Evolutionary conservation across 2,329 filamentous ascomycete genomes (phyloP), one percentile per base, ranked within the genome.

Genomic region (Xylaria sp.): DNA sequence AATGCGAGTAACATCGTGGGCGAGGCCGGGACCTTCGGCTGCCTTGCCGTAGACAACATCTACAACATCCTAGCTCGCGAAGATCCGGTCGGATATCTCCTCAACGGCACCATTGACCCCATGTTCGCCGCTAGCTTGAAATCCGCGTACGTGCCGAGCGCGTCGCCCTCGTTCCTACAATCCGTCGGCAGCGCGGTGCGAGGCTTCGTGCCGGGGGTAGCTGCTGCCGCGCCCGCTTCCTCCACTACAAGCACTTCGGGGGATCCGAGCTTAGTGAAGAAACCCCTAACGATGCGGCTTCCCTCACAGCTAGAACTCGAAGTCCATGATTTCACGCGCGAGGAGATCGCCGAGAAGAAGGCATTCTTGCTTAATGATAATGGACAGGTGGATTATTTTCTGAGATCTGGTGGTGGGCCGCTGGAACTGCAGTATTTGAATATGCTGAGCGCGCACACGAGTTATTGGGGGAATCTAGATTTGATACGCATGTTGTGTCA

Each of bases 341-440:
- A 98, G 76, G 94, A 97, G 71, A 86, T 96, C 56, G 94, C 94
- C 0, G 95, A 98, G 79, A 92, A 90, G 74, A 89, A 94, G 70
- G 93, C 94, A 67, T 89, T 88, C 64, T 76, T 97, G 7, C 85
- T 99, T 3, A 99, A 99, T 70, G 95, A 99, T 71, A 98, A 98
- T 68, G 94, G 94, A 0, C 95, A 99, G 77, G 89, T 99, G 42
- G 95, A 99, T 75, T 99, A 88, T 77, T 96, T 90, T 71, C 80
- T 99, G 51, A 88, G 88, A 51, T 93, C 92, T 7, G 91, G 92
- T 0, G 90, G 92, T 1, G 95, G 95, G 0, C 90, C 94, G 3
- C 80, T 99, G 37, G 95, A 97, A 77, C 93, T 97, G 23, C 94
- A 98, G 77, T 99, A 99, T 74, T 78, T 98, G 37, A 97, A 96